A percentile compares a stretch with the other conserved stretches of the same genome.
Conservation (phyloP, 805 yeast species). For the Sugiyamaella marilandica region DNA sequence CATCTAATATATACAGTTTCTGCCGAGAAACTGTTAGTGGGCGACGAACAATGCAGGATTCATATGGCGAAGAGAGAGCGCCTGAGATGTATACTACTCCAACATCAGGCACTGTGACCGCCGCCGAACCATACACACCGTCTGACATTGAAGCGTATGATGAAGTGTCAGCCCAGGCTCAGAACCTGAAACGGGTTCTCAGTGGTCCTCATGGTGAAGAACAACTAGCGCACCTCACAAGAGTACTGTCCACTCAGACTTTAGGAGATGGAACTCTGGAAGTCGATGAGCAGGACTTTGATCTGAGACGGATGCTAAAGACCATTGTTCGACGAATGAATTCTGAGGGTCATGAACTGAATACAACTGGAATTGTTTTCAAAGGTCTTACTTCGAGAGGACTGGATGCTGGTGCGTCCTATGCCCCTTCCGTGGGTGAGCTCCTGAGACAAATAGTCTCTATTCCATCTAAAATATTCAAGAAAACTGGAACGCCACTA, state of each 20-base stretch:
- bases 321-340: constrained; percentile 17
- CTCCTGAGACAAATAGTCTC: constrained; percentile 29
- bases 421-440: constrained; percentile 43
- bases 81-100: background rate
- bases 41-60: too few relatives aligned
- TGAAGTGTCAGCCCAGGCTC: constrained; percentile 20
- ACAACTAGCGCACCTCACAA: constrained; percentile 45
- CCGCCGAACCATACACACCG: background rate
- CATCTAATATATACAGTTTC: too few relatives aligned
- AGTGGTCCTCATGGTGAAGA: constrained; percentile 34
- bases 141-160: constrained; percentile 22
- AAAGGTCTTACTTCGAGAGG: constrained; percentile 41
- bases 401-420: constrained; percentile 43
- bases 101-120: background rate
- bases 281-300: constrained; percentile 44
- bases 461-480: constrained; percentile 20
- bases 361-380: constrained; percentile 36
- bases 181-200: constrained; percentile 24
- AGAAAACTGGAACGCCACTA: constrained; percentile 11
- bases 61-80: too few relatives aligned
- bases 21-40: too few relatives aligned
- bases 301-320: constrained; percentile 38
- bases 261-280: constrained; percentile 42
- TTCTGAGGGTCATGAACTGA: constrained; percentile 33
- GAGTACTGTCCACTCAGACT: constrained; percentile 47